Conservation (phyloP, 257 asterid genomes). For the Nicotiana tomentosiformis region DNA sequence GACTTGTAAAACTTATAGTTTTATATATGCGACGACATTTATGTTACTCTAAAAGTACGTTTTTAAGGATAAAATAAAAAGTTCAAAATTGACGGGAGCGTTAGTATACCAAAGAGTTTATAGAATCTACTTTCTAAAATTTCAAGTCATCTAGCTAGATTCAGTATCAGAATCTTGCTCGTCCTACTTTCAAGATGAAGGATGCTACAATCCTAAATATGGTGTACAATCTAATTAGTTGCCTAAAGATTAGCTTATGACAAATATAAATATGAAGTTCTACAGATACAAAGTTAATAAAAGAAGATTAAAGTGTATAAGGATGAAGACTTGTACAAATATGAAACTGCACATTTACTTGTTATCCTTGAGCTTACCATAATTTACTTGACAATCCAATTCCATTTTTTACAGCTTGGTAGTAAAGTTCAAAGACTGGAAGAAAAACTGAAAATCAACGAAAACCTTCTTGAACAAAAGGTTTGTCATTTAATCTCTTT, state of each 20-base stretch:
- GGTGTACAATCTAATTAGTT: too few relatives aligned
- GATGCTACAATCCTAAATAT: too few relatives aligned
- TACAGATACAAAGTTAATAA: neutral
- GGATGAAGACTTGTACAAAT: neutral
- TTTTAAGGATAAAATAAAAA: too few relatives aligned
- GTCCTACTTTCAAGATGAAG: neutral
- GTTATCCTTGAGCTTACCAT: neutral
- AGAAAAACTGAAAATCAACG: conserved; percentile 48
- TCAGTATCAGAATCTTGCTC: neutral
- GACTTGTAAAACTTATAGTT: too few relatives aligned
- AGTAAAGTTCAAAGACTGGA: conserved; percentile 47
- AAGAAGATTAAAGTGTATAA: too few relatives aligned
- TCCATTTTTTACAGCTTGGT: conserved; percentile 38
- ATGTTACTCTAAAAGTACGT: too few relatives aligned
- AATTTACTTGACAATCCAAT: neutral
- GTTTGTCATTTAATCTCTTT: conserved; percentile 20
- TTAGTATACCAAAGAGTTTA: neutral
- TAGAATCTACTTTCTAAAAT: neutral
- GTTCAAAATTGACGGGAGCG: too few relatives aligned
- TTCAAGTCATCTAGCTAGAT: neutral
- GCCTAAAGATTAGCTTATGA: too few relatives aligned
- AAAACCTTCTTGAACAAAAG: conserved; percentile 58
- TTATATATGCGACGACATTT: too few relatives aligned
- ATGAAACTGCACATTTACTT: neutral
- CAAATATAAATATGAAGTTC: neutral